Evolutionary conservation across 345 rosid species (phyloP), one percentile per base, ranked within the genome.

Genomic region (Gossypioides kirkii): DNA sequence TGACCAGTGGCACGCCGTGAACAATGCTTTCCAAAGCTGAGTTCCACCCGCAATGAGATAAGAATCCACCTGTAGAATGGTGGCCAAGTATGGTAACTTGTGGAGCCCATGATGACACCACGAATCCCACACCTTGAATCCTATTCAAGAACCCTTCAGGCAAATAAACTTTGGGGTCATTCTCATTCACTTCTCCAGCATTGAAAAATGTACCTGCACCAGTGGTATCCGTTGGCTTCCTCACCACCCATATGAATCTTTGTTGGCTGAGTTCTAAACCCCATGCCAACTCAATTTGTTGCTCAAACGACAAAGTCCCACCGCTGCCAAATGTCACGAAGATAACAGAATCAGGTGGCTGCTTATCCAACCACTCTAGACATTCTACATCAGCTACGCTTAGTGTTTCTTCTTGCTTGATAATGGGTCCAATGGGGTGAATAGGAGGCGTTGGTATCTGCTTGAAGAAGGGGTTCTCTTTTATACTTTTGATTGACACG

Each of bases 1-100:
- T 78, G 20, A 86, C 77, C 52, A 83, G 78, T 3, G 89, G 87
- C 43, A 86, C 73, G 8, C 89, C 85, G 20, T 70, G 64, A 1
- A 70, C 42, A 6, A 84, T 60, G 70, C 86, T 78, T 71, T 86
- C 87, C 38, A 84, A 17, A 0, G 74, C 17, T 1, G 87, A 86
- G 74, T 82, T 82, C 85, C 87, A 82, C 12, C 89, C 89, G 41
- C 87, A 82, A 26, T 82, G 89, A 6, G 87, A 78, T 18, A 86
- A 9, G 60, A 86, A 86, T 8, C 83, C 90, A 0, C 84, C 82
- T 0, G 73, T 43, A 0, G 86, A 69, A 13, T 76, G 80, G 38
- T 86, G 87, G 71, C 67, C 11, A 60, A 86, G 77, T 26, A 84
- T 77, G 43, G 82, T 79, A 67, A 20, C 64, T 61, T 82, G 87